Evolutionary conservation across 331 rosid species (phyloP).

Genomic region (Quercus lobata): DNA sequence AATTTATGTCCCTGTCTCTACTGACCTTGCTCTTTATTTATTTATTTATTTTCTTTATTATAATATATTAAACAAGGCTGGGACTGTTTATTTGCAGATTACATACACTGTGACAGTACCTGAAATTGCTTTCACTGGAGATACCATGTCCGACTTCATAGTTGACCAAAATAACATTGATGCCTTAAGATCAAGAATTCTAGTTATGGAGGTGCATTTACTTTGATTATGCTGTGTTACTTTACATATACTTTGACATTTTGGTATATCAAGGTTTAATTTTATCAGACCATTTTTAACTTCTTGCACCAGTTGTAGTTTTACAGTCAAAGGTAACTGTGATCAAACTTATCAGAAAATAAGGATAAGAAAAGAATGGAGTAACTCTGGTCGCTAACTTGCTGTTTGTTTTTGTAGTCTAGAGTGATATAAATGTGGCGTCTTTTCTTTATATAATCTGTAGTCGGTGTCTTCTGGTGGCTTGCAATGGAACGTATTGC

Average conservation of each 20-base stretch:
- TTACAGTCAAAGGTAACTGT: neutral
- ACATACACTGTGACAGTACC: conserved; percentile 72
- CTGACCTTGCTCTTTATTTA: neutral
- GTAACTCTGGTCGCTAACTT: neutral
- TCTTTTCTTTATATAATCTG: neutral
- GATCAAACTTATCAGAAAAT: neutral
- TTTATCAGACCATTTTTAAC: neutral
- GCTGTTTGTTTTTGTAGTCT: neutral
- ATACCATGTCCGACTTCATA: conserved; percentile 79
- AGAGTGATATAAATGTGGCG: neutral
- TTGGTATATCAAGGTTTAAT: neutral
- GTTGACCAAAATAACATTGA: conserved; percentile 62
- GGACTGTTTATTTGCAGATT: conserved; percentile 48
- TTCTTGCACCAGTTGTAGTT: neutral
- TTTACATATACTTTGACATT: neutral
- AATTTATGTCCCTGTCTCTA: neutral
- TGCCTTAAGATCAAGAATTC: conserved; percentile 70
- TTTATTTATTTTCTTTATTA: conserved; percentile 1
- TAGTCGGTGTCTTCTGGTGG: neutral
- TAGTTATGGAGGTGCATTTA: conserved; percentile 72
- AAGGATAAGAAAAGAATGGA: neutral
- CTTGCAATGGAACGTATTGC: neutral
- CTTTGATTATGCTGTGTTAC: neutral
- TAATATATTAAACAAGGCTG: conserved; percentile 4
- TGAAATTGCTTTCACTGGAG: conserved; percentile 91